Percentiles rank a stretch among this genome's conserved stretches.
Conservation (phyloP, 2,329 filamentous ascomycete genomes). For the Fusarium begoniae region DNA sequence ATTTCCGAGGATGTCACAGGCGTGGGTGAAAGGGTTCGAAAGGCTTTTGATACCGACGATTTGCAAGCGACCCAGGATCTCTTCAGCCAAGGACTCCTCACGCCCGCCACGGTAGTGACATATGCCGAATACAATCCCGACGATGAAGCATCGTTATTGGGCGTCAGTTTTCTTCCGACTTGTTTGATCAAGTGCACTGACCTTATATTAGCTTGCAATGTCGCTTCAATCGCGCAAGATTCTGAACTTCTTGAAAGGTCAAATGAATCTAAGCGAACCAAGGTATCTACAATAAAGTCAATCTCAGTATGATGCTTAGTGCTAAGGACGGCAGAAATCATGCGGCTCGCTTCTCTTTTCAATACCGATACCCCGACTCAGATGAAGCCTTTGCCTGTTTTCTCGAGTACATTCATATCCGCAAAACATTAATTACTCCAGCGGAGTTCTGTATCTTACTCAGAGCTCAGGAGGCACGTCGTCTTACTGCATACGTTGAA, state of each 20-base stretch:
- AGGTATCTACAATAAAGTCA: accelerated
- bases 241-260: accelerated
- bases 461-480: no score
- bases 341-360: accelerated
- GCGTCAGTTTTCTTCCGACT: background rate
- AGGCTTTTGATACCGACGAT: no score
- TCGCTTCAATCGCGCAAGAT: accelerated
- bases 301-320: accelerated
- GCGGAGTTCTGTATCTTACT: accelerated
- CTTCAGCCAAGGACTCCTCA: no score
- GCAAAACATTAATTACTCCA: accelerated
- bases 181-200: background rate
- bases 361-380: accelerated
- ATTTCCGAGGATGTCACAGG: no score
- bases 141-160: accelerated
- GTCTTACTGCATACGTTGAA: accelerated
- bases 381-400: accelerated
- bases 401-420: background rate
- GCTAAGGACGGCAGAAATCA: background rate
- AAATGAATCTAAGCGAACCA: background rate
- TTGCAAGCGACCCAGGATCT: no score
- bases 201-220: accelerated
- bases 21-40: no score
- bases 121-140: accelerated
- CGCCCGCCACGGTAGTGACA: no score